A percentile compares a stretch with the other conserved stretches of the same genome.
phyloP scores from a whole-genome alignment of 805 yeast genomes.

The Metschnikowia lunata region DNA sequence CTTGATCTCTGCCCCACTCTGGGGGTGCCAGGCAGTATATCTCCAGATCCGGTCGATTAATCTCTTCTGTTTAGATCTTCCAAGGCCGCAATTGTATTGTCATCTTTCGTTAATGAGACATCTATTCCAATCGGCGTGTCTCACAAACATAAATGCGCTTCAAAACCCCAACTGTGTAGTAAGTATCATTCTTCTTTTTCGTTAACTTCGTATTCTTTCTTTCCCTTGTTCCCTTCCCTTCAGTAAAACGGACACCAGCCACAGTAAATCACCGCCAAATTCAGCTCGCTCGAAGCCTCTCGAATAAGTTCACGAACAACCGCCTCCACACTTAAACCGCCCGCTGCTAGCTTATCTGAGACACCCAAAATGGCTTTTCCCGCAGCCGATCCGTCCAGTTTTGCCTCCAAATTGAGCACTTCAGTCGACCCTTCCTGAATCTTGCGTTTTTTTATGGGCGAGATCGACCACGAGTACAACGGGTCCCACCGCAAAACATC shows the following conservation, averaged over 20 bases:
- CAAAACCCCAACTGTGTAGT: too few relatives aligned
- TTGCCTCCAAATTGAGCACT: conserved; percentile 16
- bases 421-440: conserved; percentile 41
- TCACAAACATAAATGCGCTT: too few relatives aligned
- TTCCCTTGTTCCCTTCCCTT: not conserved
- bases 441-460: conserved; percentile 61
- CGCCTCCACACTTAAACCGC: conserved; percentile 76
- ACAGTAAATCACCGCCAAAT: conserved; percentile 68
- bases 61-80: too few relatives aligned
- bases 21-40: too few relatives aligned
- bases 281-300: conserved; percentile 65
- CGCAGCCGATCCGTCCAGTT: conserved; percentile 63
- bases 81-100: too few relatives aligned
- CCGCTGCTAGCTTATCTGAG: conserved; percentile 58
- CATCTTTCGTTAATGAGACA: too few relatives aligned
- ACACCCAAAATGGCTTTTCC: conserved; percentile 73
- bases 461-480: conserved; percentile 82
- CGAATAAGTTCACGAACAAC: conserved; percentile 74
- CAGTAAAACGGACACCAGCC: conserved; percentile 83
- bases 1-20: too few relatives aligned
- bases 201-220: too few relatives aligned
- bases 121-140: too few relatives aligned
- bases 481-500: conserved; percentile 92
- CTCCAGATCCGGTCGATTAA: too few relatives aligned
- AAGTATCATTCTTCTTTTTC: too few relatives aligned